These are phyloP conservation scores for Camelina laxa DNA, from an alignment of 345 rosid species.

Conservation along the genomic window DNA sequence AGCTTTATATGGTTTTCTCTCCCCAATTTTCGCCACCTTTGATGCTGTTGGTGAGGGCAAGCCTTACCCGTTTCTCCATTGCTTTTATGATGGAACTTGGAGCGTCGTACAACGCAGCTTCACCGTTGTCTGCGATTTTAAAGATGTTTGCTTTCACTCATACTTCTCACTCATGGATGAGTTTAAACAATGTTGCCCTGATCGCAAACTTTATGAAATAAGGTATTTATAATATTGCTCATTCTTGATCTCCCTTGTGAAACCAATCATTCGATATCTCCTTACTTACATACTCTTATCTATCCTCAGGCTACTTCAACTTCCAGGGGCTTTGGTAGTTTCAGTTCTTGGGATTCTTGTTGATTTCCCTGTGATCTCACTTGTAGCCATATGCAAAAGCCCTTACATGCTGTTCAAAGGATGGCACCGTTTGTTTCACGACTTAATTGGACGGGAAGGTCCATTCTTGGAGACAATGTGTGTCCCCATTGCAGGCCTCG, in stretches of 20 bases:
- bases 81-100: conserved; percentile 93
- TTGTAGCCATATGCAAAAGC: conserved; percentile 79
- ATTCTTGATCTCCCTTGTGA: not conserved
- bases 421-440: conserved; percentile 92
- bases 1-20: conserved; percentile 66
- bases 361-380: conserved; percentile 71
- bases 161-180: conserved; percentile 83
- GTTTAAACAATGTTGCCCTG: conserved; percentile 53
- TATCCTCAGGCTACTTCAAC: conserved; percentile 63
- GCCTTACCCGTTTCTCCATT: conserved; percentile 57
- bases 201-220: conserved; percentile 73
- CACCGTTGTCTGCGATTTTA: conserved; percentile 72
- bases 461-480: conserved; percentile 98
- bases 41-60: conserved; percentile 94
- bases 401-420: conserved; percentile 95
- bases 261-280: not conserved
- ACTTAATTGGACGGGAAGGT: conserved; percentile 93
- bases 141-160: conserved; percentile 77
- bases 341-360: conserved; percentile 66
- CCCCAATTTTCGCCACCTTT: conserved; percentile 91
- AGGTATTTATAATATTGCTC: conserved; percentile 50
- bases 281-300: conserved; percentile 5
- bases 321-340: conserved; percentile 73
- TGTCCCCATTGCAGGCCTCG: conserved; percentile 96
- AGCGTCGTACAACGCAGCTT: conserved; percentile 59